These are phyloP conservation scores for Pythium phragmitis DNA, from an alignment of 352 stramenopile genomes.

Conservation along the genomic window DNA sequence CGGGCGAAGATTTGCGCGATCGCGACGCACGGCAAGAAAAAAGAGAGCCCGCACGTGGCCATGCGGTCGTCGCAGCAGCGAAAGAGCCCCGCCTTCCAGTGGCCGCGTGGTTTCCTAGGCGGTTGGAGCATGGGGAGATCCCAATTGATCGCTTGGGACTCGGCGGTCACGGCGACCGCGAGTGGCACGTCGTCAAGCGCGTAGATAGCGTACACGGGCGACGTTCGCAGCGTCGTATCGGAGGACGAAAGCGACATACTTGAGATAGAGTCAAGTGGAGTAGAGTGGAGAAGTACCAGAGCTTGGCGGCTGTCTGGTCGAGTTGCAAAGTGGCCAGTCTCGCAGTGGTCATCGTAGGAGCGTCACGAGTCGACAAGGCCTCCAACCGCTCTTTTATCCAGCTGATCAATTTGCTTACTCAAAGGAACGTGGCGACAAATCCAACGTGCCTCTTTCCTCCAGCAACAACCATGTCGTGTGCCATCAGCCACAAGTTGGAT, in stretches of 20 bases:
- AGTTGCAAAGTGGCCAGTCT: no score
- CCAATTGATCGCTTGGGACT: not conserved
- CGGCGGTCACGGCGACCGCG: not conserved
- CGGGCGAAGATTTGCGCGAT: constrained; percentile 32
- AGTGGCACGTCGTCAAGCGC: not conserved
- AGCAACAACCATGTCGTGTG: no score
- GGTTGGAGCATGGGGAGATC: constrained; percentile 5
- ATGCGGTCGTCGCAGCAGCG: constrained; percentile 29
- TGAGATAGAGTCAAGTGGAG: not conserved
- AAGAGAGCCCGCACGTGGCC: constrained; percentile 32
- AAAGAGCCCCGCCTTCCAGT: constrained; percentile 28
- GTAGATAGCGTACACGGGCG: not conserved
- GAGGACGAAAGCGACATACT: not conserved
- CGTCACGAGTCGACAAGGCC: no score
- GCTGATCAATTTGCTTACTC: no score
- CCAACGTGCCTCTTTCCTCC: no score
- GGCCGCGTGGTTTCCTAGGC: not conserved
- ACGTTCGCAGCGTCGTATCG: not conserved
- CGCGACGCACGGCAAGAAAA: constrained; percentile 31
- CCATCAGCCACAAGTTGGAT: no score
- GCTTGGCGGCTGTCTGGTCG: no score
- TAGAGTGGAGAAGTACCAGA: no score
- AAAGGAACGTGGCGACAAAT: no score
- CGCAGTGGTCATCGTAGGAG: no score
- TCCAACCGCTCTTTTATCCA: no score